Percentiles rank a stretch among this genome's conserved stretches.
Evolutionary conservation across 495 filamentous ascomycete genomes (phyloP).

Genomic region (Penicillium arizonense): DNA sequence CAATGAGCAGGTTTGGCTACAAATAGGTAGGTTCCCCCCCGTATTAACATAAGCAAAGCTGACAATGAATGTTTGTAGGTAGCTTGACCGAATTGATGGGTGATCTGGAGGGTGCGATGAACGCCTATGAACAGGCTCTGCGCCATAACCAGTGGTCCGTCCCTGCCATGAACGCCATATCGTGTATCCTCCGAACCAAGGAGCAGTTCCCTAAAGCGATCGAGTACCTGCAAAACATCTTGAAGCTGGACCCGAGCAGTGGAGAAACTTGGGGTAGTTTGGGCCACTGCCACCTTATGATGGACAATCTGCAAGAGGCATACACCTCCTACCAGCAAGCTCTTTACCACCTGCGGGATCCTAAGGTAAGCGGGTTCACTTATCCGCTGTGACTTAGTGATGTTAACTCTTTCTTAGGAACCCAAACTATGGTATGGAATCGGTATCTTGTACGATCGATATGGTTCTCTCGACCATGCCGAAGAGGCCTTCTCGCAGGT

Average conservation of each 20-base stretch:
- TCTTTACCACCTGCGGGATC: conserved; percentile 87
- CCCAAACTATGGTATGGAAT: conserved; percentile 99
- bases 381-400: background rate
- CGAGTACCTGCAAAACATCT: conserved; percentile 86
- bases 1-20: conserved; percentile 91
- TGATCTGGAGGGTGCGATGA: conserved; percentile 82
- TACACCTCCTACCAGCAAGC: conserved; percentile 98
- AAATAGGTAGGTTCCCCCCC: conserved; percentile 67
- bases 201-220: conserved; percentile 94
- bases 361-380: conserved; percentile 64
- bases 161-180: conserved; percentile 91
- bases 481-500: conserved; percentile 99
- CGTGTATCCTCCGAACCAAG: conserved; percentile 82
- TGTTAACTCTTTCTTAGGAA: conserved; percentile 55
- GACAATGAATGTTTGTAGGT: conserved; percentile 48
- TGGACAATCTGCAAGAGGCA: conserved; percentile 96
- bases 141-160: conserved; percentile 87
- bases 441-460: conserved; percentile 95
- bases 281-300: conserved; percentile 97
- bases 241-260: conserved; percentile 85
- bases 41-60: conserved; percentile 1
- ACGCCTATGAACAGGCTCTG: conserved; percentile 85
- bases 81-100: conserved; percentile 84
- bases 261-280: conserved; percentile 97
- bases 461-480: conserved; percentile 94